Percentiles rank a stretch among this genome's conserved stretches.
These are phyloP conservation scores for Termitomyces sp. DNA, from an alignment of 768 basidiomycete species.

Conservation along the genomic window DNA sequence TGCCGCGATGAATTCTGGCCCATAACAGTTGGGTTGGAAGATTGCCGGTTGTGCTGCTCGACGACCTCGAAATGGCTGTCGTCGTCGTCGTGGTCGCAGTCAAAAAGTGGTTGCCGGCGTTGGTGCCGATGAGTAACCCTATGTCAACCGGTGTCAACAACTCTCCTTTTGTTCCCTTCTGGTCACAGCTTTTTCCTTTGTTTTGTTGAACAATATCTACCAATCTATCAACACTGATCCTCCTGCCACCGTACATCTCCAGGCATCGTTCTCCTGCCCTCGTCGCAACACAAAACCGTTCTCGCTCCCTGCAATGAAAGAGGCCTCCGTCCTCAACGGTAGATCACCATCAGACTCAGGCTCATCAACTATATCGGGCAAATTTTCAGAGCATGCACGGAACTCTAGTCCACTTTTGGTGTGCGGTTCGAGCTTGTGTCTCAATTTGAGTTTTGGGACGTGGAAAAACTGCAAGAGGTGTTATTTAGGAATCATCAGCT, in stretches of 20 bases:
- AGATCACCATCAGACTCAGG: not conserved
- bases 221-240: slow-evolving; percentile 19
- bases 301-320: slow-evolving; percentile 47
- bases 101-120: slow-evolving; percentile 15
- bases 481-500: not conserved
- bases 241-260: slow-evolving; percentile 40
- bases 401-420: slow-evolving; percentile 10
- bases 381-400: slow-evolving; percentile 15
- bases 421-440: not conserved
- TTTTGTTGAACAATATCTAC: not conserved
- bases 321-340: slow-evolving; percentile 17
- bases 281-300: slow-evolving; percentile 43
- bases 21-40: not conserved
- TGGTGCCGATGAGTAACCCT: slow-evolving; percentile 12
- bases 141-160: slow-evolving; percentile 10
- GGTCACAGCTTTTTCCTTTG: not conserved
- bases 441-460: slow-evolving; percentile 21
- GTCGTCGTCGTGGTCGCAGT: slow-evolving; percentile 2
- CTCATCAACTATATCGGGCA: slow-evolving; percentile 2
- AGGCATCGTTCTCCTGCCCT: slow-evolving; percentile 18
- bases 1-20: slow-evolving; percentile 4
- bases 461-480: slow-evolving; percentile 34
- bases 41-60: not conserved
- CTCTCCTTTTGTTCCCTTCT: not conserved
- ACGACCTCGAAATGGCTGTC: slow-evolving; percentile 2